Evolutionary conservation across 305 asterid species (phyloP).

Genomic region (Fraxinus nigra): DNA sequence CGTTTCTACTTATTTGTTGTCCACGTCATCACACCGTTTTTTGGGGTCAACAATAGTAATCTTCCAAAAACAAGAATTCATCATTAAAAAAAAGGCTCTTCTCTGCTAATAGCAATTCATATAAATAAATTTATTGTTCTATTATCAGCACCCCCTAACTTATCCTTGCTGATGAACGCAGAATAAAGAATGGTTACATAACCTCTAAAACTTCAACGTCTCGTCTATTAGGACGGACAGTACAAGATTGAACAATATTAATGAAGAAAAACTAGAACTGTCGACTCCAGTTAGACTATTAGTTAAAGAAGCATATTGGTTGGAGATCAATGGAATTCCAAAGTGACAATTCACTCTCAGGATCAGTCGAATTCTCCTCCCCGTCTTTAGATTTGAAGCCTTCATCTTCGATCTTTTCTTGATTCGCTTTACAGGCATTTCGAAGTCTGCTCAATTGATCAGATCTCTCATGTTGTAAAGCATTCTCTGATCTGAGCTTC

Average conservation of each 20-base stretch:
- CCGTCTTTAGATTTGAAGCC: constrained; percentile 12
- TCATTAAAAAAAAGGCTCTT: not conserved
- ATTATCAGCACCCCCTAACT: constrained; percentile 4
- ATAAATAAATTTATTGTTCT: not conserved
- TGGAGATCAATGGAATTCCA: constrained; percentile 74
- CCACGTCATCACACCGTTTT: no score
- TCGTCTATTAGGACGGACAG: not conserved
- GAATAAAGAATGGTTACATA: constrained; percentile 22
- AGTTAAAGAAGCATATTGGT: constrained; percentile 54
- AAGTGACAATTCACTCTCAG: constrained; percentile 45
- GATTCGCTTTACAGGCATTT: constrained; percentile 46
- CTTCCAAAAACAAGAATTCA: not conserved
- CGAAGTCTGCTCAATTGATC: constrained; percentile 47
- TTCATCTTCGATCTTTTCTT: constrained; percentile 12
- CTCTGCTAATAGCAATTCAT: not conserved
- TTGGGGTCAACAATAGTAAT: not conserved
- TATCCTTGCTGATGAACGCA: not conserved
- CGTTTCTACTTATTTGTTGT: no score
- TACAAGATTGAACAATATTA: not conserved
- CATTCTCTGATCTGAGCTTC: constrained; percentile 36
- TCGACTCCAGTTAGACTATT: not conserved
- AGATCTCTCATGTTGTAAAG: constrained; percentile 31
- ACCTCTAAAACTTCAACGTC: not conserved
- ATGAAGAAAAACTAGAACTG: not conserved
- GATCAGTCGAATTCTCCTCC: constrained; percentile 13